A percentile compares a stretch with the other conserved stretches of the same genome.
Evolutionary conservation across 495 filamentous ascomycete species (phyloP).

Genomic region (Daldinia decipiens): DNA sequence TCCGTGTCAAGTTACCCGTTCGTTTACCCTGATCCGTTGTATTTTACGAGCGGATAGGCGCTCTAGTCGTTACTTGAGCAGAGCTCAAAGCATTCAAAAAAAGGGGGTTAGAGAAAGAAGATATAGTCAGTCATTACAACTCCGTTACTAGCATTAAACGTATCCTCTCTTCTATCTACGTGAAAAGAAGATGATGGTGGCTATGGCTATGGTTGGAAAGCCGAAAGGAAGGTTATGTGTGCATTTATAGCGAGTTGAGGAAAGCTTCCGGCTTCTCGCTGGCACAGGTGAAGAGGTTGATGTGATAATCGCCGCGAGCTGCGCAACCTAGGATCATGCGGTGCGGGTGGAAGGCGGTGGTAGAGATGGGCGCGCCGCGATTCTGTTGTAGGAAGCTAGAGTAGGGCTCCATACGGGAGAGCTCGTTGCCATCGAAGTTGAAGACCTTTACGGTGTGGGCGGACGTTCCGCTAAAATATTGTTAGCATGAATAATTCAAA

Average conservation of each 20-base stretch:
- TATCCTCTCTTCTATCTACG: not conserved
- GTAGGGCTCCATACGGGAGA: conserved; percentile 87
- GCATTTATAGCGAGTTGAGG: conserved; percentile 33
- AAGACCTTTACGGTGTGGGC: conserved; percentile 89
- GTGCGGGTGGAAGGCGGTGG: conserved; percentile 95
- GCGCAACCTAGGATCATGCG: conserved; percentile 89
- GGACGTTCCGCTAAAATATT: conserved; percentile 75
- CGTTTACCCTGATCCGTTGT: not conserved
- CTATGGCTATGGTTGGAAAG: not conserved
- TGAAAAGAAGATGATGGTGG: conserved; percentile 5
- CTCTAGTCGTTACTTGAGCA: conserved; percentile 2
- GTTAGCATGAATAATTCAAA: conserved; percentile 44
- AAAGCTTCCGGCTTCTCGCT: conserved; percentile 48
- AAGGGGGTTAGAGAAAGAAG: not conserved
- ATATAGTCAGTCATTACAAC: conserved; percentile 10
- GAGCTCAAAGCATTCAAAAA: conserved; percentile 1
- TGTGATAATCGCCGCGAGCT: conserved; percentile 74
- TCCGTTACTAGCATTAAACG: conserved; percentile 7
- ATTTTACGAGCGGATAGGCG: not conserved
- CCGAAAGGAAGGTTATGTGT: not conserved
- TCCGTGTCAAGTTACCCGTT: not conserved
- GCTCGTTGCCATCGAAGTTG: conserved; percentile 80
- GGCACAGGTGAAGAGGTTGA: conserved; percentile 76
- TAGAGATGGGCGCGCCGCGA: conserved; percentile 80
- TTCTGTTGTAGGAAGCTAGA: conserved; percentile 85